Percentiles rank a stretch among this genome's conserved stretches.
Conservation (phyloP, 1,284 basidiomycete genomes). For the Pseudozyma flocculosa region DNA sequence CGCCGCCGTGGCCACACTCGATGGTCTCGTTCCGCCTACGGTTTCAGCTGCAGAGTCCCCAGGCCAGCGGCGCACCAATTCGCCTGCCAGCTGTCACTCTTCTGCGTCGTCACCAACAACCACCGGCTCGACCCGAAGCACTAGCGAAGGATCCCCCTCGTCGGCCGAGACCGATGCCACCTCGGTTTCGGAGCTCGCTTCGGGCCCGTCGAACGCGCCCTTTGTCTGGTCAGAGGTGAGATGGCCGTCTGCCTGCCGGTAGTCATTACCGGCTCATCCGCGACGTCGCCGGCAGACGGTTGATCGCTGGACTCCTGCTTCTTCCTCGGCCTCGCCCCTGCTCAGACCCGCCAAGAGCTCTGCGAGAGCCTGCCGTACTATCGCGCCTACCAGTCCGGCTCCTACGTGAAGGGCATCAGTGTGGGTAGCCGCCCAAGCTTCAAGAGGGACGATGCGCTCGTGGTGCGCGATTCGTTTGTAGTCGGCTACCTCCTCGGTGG, state of each 20-base stretch:
- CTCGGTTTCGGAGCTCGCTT: neutral
- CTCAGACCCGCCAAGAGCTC: constrained; percentile 35
- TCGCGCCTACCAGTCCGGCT: constrained; percentile 35
- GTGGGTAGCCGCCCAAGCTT: constrained; percentile 11
- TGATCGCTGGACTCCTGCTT: neutral
- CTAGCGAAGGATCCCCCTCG: too few relatives aligned
- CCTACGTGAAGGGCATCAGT: constrained; percentile 15
- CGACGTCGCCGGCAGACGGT: too few relatives aligned
- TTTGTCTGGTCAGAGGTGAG: constrained; percentile 26
- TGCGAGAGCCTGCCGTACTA: constrained; percentile 43
- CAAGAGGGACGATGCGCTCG: neutral
- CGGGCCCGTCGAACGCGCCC: constrained; percentile 9
- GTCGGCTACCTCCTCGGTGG: constrained; percentile 41
- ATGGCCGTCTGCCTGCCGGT: neutral
- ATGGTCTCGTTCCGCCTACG: too few relatives aligned
- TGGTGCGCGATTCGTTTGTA: constrained; percentile 16
- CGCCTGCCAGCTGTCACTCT: too few relatives aligned
- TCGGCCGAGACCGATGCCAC: too few relatives aligned
- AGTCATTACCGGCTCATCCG: too few relatives aligned
- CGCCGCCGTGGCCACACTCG: too few relatives aligned
- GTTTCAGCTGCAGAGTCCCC: too few relatives aligned
- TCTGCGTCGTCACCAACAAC: too few relatives aligned
- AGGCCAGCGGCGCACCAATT: too few relatives aligned
- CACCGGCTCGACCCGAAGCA: too few relatives aligned
- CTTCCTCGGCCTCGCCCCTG: neutral